phyloP scores from a whole-genome alignment of 441 rosid genomes.

The Populus trichocarpa region DNA sequence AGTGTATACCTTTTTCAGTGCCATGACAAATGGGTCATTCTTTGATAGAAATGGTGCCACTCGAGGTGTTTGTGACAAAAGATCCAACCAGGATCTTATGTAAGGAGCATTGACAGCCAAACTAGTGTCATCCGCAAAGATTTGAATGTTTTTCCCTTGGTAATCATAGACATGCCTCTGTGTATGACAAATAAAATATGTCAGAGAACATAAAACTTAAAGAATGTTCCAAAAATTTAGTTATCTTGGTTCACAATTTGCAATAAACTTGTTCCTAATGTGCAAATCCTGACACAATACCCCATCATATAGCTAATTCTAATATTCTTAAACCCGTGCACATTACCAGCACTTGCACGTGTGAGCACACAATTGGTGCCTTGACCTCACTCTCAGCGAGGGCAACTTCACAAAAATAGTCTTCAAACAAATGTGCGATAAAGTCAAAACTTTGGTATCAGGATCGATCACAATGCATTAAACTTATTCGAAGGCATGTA shows the following conservation, averaged over 20 bases:
- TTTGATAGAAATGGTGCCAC: constrained; percentile 92
- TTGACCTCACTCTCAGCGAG: neutral
- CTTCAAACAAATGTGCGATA: neutral
- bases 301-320: neutral
- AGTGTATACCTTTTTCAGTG: constrained; percentile 63
- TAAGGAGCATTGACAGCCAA: constrained; percentile 80
- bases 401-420: neutral
- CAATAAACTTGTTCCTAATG: neutral
- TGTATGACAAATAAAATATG: constrained; percentile 2
- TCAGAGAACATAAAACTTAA: constrained; percentile 9
- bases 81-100: constrained; percentile 73
- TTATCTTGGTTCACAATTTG: constrained; percentile 1
- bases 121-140: constrained; percentile 81
- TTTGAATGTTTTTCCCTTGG: constrained; percentile 67
- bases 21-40: constrained; percentile 80
- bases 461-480: neutral
- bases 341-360: neutral
- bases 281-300: neutral
- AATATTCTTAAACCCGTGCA: neutral
- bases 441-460: neutral
- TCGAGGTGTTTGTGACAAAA: constrained; percentile 84
- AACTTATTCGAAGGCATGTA: neutral
- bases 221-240: neutral
- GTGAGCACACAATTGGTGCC: neutral
- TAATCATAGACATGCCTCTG: constrained; percentile 91